Evolutionary conservation across 2,329 filamentous ascomycete genomes (phyloP), one percentile per base, ranked within the genome.

Genomic region (Alternaria postmessia): DNA sequence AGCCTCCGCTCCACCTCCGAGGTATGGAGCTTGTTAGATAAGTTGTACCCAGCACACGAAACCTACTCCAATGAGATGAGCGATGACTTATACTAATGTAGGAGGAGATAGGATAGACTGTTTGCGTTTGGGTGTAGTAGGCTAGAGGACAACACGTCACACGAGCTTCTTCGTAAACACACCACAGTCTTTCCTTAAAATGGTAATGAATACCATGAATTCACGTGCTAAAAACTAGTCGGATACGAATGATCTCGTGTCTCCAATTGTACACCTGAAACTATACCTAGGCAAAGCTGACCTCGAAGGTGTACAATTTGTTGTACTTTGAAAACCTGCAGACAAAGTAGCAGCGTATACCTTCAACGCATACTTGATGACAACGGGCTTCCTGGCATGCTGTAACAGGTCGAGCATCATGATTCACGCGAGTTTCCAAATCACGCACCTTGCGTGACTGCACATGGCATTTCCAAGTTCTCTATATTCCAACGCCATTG

Each of bases 401-500:
- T 24, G 18, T 20, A 7, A 42, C 20, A 8, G 4, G 20, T 20
- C 49, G 36, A 8, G 22, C 20, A 24, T 38, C 16, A 1, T 6
- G 2, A 1, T 38, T 22, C 11, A 36, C 20, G 12, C 2, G 24
- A 6, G 1, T 34, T 12, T 1, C 24, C 28, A 11, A 3, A 53
- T 24, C 8, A 44, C 24, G 20, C 38, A 34, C 16, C 34, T n/a
- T 44, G 3, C 8, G 14, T 26, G 16, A 30, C 22, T 5, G 7
- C 4, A 53, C 26, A 7, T 47, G 26, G 32, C 24, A 54, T 48
- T 53, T 34, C 32, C 48, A 59, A 16, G n/a, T 30, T 20, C 44
- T 28, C 20, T 42, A 8, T 24, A 24, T 41, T 56, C 22, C 28
- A 75, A 71, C 69, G 69, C 71, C 71, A 51, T 53, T 48, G 39